A percentile compares a stretch with the other conserved stretches of the same genome.
Evolutionary conservation across 305 asterid species (phyloP).

Genomic region (Fraxinus greggii): DNA sequence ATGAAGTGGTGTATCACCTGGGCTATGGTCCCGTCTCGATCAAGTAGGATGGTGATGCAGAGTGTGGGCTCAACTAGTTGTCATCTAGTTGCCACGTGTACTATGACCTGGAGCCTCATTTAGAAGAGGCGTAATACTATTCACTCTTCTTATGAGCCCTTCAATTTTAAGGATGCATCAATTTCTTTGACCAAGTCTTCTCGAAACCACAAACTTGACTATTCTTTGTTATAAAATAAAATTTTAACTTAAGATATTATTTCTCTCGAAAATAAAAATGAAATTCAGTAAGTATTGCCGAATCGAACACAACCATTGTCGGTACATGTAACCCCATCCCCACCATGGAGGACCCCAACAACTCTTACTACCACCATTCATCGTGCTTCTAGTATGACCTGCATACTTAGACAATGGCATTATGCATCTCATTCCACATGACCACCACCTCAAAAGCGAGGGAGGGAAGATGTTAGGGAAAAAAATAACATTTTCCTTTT

Average conservation of each 20-base stretch:
- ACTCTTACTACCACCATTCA: background rate
- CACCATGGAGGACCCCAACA: background rate
- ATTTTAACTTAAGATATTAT: background rate
- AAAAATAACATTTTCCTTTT: background rate
- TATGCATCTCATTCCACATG: background rate
- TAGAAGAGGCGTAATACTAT: too few relatives aligned
- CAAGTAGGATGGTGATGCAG: too few relatives aligned
- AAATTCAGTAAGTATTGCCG: background rate
- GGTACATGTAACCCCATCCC: background rate
- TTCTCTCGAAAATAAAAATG: background rate
- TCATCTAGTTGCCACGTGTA: too few relatives aligned
- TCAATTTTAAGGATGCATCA: background rate
- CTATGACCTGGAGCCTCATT: too few relatives aligned
- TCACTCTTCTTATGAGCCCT: background rate
- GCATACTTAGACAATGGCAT: background rate
- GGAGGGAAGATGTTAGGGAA: background rate
- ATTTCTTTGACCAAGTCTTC: background rate
- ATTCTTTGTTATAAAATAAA: background rate
- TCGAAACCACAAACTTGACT: background rate
- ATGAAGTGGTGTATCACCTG: too few relatives aligned
- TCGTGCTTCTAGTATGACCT: background rate
- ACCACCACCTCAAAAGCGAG: background rate
- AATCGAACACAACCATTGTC: background rate
- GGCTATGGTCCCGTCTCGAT: too few relatives aligned
- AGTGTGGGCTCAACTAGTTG: too few relatives aligned